These are phyloP conservation scores for Lentinula sp. DNA, from an alignment of 768 basidiomycete genomes.

Conservation along the genomic window DNA sequence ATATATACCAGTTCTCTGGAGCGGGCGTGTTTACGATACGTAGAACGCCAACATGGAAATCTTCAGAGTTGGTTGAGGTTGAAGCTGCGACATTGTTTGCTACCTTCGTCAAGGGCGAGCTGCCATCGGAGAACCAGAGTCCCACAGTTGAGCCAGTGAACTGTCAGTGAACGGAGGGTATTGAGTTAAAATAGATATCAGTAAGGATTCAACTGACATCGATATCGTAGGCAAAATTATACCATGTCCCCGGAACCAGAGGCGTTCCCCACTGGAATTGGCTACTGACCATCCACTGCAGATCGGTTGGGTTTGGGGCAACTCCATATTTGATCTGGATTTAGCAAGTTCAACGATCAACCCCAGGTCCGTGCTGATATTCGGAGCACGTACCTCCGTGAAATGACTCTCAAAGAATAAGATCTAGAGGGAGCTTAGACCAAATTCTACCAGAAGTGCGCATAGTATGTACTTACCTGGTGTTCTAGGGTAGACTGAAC, in stretches of 20 bases:
- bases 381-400: constrained; percentile 35
- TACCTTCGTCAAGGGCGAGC: constrained; percentile 42
- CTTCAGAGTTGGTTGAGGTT: constrained; percentile 52
- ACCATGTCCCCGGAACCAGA: constrained; percentile 49
- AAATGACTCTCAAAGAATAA: constrained; percentile 62
- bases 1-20: constrained; percentile 54
- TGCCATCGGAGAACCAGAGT: constrained; percentile 51
- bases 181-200: neutral
- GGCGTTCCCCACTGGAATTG: constrained; percentile 44
- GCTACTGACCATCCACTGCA: constrained; percentile 47
- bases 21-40: constrained; percentile 41
- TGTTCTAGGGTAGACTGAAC: constrained; percentile 47
- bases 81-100: constrained; percentile 39
- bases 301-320: constrained; percentile 37
- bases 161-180: constrained; percentile 17
- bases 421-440: constrained; percentile 14
- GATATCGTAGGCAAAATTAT: constrained; percentile 65
- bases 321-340: constrained; percentile 52
- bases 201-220: constrained; percentile 31
- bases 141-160: constrained; percentile 49
- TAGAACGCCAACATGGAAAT: constrained; percentile 59
- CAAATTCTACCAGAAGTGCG: neutral
- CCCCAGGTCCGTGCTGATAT: neutral
- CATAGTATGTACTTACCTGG: constrained; percentile 27
- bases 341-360: neutral